Conservation (phyloP, 495 filamentous ascomycete genomes). For the Hypoxylon fuscum region DNA sequence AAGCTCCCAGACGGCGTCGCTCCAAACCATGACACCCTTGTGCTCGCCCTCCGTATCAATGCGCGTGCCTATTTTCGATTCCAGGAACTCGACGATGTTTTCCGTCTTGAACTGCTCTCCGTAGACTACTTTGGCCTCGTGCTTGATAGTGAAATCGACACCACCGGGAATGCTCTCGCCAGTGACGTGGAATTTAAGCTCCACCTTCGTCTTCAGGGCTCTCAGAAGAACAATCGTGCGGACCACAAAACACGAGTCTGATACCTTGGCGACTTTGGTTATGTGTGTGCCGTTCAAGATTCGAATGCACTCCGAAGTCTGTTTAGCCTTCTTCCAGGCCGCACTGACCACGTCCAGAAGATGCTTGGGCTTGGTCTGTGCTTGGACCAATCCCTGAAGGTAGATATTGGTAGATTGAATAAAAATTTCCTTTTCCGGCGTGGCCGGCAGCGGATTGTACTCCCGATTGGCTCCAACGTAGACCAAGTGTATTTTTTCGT, state of each 20-base stretch:
- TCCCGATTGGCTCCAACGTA: slow-evolving; percentile 63
- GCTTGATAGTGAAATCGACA: slow-evolving; percentile 56
- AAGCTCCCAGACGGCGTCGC: slow-evolving; percentile 64
- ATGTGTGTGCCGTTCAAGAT: slow-evolving; percentile 63
- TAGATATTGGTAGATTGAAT: slow-evolving; percentile 69
- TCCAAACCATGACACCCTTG: slow-evolving; percentile 58
- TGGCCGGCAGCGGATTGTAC: slow-evolving; percentile 56
- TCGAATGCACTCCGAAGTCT: slow-evolving; percentile 62
- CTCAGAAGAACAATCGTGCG: slow-evolving; percentile 63
- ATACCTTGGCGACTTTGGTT: slow-evolving; percentile 61
- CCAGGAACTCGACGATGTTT: slow-evolving; percentile 70
- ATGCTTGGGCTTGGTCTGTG: slow-evolving; percentile 58
- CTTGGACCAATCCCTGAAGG: slow-evolving; percentile 62
- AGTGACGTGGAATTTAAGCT: slow-evolving; percentile 57
- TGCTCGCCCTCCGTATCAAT: slow-evolving; percentile 45
- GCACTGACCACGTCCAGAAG: slow-evolving; percentile 63
- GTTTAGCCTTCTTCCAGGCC: slow-evolving; percentile 67
- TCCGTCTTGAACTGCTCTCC: slow-evolving; percentile 71
- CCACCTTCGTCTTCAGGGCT: slow-evolving; percentile 67
- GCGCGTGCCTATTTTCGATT: slow-evolving; percentile 53
- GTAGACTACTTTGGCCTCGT: slow-evolving; percentile 66
- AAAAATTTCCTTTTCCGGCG: slow-evolving; percentile 72
- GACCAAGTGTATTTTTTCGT: slow-evolving; percentile 58
- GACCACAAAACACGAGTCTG: slow-evolving; percentile 65
- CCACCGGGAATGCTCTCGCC: slow-evolving; percentile 34